These are phyloP conservation scores for Penicillium sp. DNA, from an alignment of 2,329 filamentous ascomycete species.

Conservation along the genomic window DNA sequence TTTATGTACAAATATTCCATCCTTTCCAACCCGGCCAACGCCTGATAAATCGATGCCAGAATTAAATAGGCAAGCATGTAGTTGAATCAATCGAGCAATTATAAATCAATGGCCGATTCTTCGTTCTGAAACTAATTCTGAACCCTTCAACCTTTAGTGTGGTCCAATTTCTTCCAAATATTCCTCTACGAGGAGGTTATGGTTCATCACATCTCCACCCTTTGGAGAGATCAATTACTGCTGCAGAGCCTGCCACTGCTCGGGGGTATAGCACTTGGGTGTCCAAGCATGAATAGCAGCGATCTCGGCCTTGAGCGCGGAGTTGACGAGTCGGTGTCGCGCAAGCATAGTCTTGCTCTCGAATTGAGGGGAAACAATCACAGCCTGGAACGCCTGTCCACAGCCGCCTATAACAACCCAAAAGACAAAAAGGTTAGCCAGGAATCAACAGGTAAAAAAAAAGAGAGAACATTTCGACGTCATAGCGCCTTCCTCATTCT, in stretches of 20 bases:
- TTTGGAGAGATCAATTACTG: constrained; percentile 23
- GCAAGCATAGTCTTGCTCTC: constrained; percentile 73
- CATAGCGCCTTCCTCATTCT: not conserved
- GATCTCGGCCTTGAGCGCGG: constrained; percentile 80
- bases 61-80: not conserved
- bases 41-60: constrained; percentile 6
- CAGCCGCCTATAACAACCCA: constrained; percentile 57
- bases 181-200: not conserved
- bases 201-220: not conserved
- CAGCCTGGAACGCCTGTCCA: constrained; percentile 68
- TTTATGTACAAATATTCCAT: constrained; percentile 12
- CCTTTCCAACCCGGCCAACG: constrained; percentile 11
- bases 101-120: not conserved
- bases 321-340: constrained; percentile 83
- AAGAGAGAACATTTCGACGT: constrained; percentile 1
- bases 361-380: constrained; percentile 70
- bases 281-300: constrained; percentile 93
- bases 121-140: not conserved
- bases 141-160: not conserved
- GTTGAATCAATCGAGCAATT: not conserved
- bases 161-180: not conserved
- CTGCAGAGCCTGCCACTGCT: constrained; percentile 77
- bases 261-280: constrained; percentile 86
- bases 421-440: constrained; percentile 1
- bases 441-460: not conserved